These are phyloP conservation scores for Peniophora sp. DNA, from an alignment of 1,284 basidiomycete species.

Conservation along the genomic window DNA sequence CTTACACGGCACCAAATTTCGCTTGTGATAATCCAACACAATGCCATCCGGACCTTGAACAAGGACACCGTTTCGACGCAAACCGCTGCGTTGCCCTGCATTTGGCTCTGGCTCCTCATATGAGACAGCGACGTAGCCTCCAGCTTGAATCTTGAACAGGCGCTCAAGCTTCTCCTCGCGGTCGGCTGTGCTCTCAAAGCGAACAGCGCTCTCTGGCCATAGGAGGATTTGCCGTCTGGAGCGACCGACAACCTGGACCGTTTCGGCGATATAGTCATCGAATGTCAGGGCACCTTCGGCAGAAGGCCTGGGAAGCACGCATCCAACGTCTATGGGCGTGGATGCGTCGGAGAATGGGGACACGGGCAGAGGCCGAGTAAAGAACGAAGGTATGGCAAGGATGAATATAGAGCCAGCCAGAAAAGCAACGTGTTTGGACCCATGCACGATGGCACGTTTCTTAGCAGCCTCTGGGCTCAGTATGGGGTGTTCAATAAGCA, in stretches of 20 bases:
- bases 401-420: slow-evolving; percentile 34
- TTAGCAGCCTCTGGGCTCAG: background rate
- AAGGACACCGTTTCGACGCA: slow-evolving; percentile 54
- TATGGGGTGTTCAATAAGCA: background rate
- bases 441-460: slow-evolving; percentile 2
- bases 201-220: slow-evolving; percentile 74
- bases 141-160: slow-evolving; percentile 27
- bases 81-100: slow-evolving; percentile 23
- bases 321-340: slow-evolving; percentile 55
- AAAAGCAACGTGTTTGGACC: slow-evolving; percentile 18
- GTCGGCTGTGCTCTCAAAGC: slow-evolving; percentile 43
- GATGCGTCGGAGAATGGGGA: slow-evolving; percentile 31
- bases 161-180: slow-evolving; percentile 39
- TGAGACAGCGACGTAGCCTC: slow-evolving; percentile 50
- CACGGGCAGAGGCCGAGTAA: slow-evolving; percentile 32
- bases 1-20: slow-evolving; percentile 67
- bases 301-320: slow-evolving; percentile 45
- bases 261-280: slow-evolving; percentile 55
- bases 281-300: slow-evolving; percentile 32
- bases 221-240: slow-evolving; percentile 48
- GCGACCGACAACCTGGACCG: slow-evolving; percentile 16
- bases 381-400: slow-evolving; percentile 52
- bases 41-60: slow-evolving; percentile 31
- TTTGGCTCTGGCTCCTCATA: slow-evolving; percentile 50
- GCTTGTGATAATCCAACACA: slow-evolving; percentile 64